phyloP scores from a whole-genome alignment of 1,284 basidiomycete species.

The Ceratobasidium sp. region DNA sequence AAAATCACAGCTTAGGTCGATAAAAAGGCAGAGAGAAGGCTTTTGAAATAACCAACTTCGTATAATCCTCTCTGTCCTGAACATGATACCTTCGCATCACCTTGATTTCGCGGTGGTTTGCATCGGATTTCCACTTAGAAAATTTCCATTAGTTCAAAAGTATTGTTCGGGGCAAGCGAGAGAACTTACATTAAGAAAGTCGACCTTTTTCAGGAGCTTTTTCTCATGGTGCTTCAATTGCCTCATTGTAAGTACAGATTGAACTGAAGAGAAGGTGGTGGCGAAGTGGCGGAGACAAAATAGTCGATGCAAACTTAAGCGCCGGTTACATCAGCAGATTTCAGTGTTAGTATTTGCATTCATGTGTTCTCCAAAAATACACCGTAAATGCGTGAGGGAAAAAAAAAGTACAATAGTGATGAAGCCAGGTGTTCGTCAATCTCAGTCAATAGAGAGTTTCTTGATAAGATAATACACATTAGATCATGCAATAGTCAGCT shows the following conservation, averaged over 20 bases:
- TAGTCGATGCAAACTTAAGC: constrained; percentile 12
- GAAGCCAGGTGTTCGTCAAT: too few species aligned
- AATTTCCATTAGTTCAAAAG: not conserved
- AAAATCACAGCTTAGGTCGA: not conserved
- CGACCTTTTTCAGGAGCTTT: constrained; percentile 93
- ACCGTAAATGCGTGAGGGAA: too few species aligned
- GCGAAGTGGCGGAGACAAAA: constrained; percentile 2
- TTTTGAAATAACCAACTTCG: constrained; percentile 68
- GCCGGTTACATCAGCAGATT: constrained; percentile 6
- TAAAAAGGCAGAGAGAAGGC: not conserved
- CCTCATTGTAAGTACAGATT: constrained; percentile 65
- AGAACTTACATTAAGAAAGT: constrained; percentile 82
- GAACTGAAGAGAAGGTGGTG: not conserved
- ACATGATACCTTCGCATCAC: constrained; percentile 97
- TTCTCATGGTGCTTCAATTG: constrained; percentile 95
- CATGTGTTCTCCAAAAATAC: too few species aligned
- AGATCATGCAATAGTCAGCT: not conserved
- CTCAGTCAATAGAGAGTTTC: constrained; percentile 40
- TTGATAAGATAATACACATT: not conserved
- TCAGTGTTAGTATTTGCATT: too few species aligned
- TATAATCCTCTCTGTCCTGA: constrained; percentile 94
- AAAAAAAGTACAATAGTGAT: too few species aligned
- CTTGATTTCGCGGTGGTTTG: constrained; percentile 89
- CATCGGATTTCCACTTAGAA: constrained; percentile 95
- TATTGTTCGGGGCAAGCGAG: not conserved